Base-by-base conservation (phyloP, 1,139 yeast species). In the Sugiyamaella paludigena region DNA sequence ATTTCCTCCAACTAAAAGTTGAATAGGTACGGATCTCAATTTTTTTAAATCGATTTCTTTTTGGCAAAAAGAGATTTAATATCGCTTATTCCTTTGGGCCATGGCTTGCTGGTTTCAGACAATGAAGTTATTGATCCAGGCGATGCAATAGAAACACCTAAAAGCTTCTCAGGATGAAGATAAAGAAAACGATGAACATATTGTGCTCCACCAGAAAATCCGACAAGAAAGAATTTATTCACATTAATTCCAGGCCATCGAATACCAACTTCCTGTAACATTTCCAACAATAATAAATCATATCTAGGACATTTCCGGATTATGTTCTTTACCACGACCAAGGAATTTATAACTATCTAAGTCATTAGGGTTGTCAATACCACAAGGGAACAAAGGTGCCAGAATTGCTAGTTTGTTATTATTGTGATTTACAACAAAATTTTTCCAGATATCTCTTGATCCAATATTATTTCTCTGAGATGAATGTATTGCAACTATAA, bases 181-280 rank as follows among this genome's bases (percentile, higher is more conserved):
- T 49, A 49, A 3, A 47, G 44, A 29, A 49, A 49, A n/a, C 52
- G 31, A 31, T 49, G 52, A 7, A 31, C 40, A 32, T 46, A 49
- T 16, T 49, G 52, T 24, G 48, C 52, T 7, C 52, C 52, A 31
- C 52, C 52, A n/a, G 45, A 36, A 36, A 49, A 49, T 11, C 52
- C 52, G 13, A 19, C 32, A 37, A 49, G 32, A 13, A 41, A 26
- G 30, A 49, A 36, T 26, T 47, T 42, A 11, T 28, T 28, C 4
- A 19, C 26, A 5, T 37, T 32, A 26, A 49, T 34, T 19, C 37
- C 36, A 5, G 46, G 40, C 19, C 43, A 49, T 11, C 33, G 29
- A 11, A 11, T 15, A 9, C 27, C 12, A 15, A 38, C 32, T 36
- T 50, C 48, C 2, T 39, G 47, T 6, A 50, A 32, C 47, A 50